Conservation (phyloP, 2,329 filamentous ascomycete genomes). For the Colletotrichum orbiculare region DNA sequence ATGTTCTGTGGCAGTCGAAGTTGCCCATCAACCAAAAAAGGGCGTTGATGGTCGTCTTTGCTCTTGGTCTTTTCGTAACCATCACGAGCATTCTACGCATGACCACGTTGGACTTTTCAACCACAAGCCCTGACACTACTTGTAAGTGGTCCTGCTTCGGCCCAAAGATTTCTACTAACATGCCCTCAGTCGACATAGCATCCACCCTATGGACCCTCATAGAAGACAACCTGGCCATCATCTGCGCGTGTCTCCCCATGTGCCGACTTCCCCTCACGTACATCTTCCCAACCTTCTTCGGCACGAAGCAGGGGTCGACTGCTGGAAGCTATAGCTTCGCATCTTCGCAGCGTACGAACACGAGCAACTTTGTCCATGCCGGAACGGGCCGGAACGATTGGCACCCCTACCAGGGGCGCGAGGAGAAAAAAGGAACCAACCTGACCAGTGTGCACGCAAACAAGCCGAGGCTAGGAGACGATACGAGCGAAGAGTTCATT, state of each 20-base stretch:
- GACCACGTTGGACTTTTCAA: conserved; percentile 52
- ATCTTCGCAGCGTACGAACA: conserved; percentile 18
- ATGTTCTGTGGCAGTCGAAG: conserved; percentile 57
- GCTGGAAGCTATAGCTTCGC: conserved; percentile 29
- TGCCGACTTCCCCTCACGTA: conserved; percentile 51
- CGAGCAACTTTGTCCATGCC: conserved; percentile 31
- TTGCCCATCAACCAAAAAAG: conserved; percentile 53
- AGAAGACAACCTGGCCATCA: conserved; percentile 40
- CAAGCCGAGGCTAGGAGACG: conserved; percentile 36
- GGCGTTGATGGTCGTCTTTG: conserved; percentile 54
- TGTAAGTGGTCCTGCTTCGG: conserved; percentile 40
- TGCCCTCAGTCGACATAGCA: conserved; percentile 30
- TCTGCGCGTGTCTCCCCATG: conserved; percentile 42
- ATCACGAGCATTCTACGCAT: conserved; percentile 56
- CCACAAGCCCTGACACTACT: conserved; percentile 50
- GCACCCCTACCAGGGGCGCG: conserved; percentile 47
- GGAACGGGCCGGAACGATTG: conserved; percentile 44
- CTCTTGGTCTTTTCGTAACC: conserved; percentile 53
- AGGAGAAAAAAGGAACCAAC: conserved; percentile 42
- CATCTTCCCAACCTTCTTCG: conserved; percentile 49
- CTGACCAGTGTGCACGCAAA: conserved; percentile 42
- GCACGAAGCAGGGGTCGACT: conserved; percentile 29
- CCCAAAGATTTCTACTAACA: conserved; percentile 39
- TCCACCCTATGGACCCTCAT: conserved; percentile 42
- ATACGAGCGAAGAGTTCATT: conserved; percentile 50